Base-by-base conservation (phyloP, 805 yeast genomes). In the Blastobotrys terrestris region DNA sequence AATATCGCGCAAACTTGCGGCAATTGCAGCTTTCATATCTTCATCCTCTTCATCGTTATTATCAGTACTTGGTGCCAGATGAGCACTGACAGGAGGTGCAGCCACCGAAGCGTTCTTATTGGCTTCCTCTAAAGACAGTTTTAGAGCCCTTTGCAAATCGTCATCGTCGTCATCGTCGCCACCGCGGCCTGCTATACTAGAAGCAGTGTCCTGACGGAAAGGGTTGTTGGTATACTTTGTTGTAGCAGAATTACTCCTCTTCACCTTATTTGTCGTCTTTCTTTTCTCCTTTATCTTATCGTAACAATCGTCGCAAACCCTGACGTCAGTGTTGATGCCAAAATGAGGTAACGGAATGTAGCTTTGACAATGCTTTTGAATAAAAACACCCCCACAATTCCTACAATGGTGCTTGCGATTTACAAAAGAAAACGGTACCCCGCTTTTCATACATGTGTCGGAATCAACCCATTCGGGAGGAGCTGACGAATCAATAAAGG, bases 391-490 rank as follows among this genome's bases (percentile, higher is more conserved):
- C 20, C 99, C 99, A 71, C 99, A 94, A 50, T 95, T 85, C 50
- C 99, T 78, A 68, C 99, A 94, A 69, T 94, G 99, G 67, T 94
- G 99, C 66, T 92, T 90, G 63, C 99, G 77, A 66, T 87, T 90
- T 55, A 91, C 72, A 65, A 92, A 77, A 0, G 94, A 75, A 64
- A 94, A 94, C 14, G 83, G 72, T 43, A 76, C 80, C 49, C 95
- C 89, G 60, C 97, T 89, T 52, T 88, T 81, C 97, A 94, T 91
- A 68, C 99, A 94, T 2, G 88, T 88, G 61, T 89, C 96, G 8
- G 91, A 85, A 63, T 94, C 99, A 19, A 87, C 84, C 99, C 99
- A 94, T 60, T 90, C 97, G 0, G 99, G 98, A 1, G 99, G 97
- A 3, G 91, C 91, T 56, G 82, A 85, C 1, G 96, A 80, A 62